These are phyloP conservation scores for Larix kaempferi DNA, from an alignment of 75 land plant genomes.

Conservation along the genomic window DNA sequence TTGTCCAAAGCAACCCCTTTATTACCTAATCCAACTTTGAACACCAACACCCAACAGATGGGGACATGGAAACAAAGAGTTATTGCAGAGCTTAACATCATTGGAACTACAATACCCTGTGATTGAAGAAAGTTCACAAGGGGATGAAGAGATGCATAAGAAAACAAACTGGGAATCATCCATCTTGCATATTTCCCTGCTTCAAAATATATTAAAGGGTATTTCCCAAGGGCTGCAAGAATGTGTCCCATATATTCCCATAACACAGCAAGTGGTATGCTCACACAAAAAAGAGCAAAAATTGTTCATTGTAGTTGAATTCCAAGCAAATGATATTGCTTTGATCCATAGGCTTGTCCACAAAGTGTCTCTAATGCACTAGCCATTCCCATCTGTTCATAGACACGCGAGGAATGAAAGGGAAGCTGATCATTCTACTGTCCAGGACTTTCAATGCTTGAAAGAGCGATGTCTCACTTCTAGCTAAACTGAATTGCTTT, in stretches of 20 bases:
- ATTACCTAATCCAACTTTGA: slow-evolving; percentile 55
- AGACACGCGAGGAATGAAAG: too few relatives aligned
- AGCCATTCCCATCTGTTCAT: too few relatives aligned
- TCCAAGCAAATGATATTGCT: slow-evolving; percentile 5
- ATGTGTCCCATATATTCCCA: slow-evolving; percentile 59
- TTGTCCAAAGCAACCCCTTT: slow-evolving; percentile 46
- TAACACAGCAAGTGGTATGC: slow-evolving; percentile 54
- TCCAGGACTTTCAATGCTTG: too few relatives aligned
- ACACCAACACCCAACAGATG: slow-evolving; percentile 59
- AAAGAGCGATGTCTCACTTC: too few relatives aligned
- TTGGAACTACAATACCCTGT: slow-evolving; percentile 19
- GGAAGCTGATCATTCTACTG: too few relatives aligned
- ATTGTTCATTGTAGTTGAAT: slow-evolving; percentile 65
- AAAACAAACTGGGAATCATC: too few relatives aligned
- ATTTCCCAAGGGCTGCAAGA: slow-evolving; percentile 48
- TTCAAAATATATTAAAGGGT: slow-evolving; percentile 17
- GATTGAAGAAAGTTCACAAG: slow-evolving; percentile 48
- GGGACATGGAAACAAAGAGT: slow-evolving; percentile 43
- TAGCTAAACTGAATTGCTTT: too few relatives aligned
- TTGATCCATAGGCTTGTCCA: slow-evolving; percentile 58
- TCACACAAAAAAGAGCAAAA: slow-evolving; percentile 33
- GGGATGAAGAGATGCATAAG: slow-evolving; percentile 8
- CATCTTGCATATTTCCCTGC: slow-evolving; percentile 44
- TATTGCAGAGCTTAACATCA: slow-evolving; percentile 47
- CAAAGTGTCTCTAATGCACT: slow-evolving; percentile 59